Base-by-base conservation (phyloP, 2,329 filamentous ascomycete genomes). In the Hypoxylon rubiginosum region DNA sequence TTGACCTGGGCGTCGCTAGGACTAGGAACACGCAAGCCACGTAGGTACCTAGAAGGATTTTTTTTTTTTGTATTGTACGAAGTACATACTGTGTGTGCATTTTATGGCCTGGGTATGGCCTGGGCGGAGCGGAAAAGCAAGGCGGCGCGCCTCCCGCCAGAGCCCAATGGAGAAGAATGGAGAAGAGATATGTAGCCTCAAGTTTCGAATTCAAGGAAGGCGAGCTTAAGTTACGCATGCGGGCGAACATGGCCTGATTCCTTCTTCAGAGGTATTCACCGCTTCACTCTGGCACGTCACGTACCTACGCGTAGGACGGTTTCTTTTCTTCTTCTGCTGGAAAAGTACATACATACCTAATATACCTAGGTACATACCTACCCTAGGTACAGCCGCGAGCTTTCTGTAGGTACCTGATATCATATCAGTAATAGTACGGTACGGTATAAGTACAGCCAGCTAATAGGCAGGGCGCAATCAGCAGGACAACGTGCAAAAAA, bases 151-250 rank as follows among this genome's bases (percentile, higher is more conserved):
- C 34, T 46, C 30, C 51, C 19, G 46, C 50, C 54, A 55, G 53
- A 43, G 34, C 34, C 34, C 49, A 48, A 58, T 52, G 52, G 43
- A 55, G 50, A 41, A n/a, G n/a, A n/a, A n/a, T n/a, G n/a, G 11
- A 30, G 28, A n/a, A n/a, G n/a, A n/a, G 26, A 19, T 28, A 50
- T 21, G 30, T 61, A 53, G 55, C 60, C 61, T 64, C 64, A 53
- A 58, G 61, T 67, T 65, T 67, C 52, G 52, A 64, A 63, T 55
- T 53, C 45, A n/a, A 48, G 53, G 58, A 56, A n/a, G n/a, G n/a
- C n/a, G n/a, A 49, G 53, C n/a, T 36, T 13, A 6, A 39, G 53
- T 19, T 11, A 43, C 46, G 51, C 58, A 19, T 17, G 54, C 28
- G 46, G 45, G 21, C 11, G 24, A 24, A 46, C 34, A 59, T 68